phyloP scores from a whole-genome alignment of 371 early-diverging fungal genomes.

The Mucor velutinosus region DNA sequence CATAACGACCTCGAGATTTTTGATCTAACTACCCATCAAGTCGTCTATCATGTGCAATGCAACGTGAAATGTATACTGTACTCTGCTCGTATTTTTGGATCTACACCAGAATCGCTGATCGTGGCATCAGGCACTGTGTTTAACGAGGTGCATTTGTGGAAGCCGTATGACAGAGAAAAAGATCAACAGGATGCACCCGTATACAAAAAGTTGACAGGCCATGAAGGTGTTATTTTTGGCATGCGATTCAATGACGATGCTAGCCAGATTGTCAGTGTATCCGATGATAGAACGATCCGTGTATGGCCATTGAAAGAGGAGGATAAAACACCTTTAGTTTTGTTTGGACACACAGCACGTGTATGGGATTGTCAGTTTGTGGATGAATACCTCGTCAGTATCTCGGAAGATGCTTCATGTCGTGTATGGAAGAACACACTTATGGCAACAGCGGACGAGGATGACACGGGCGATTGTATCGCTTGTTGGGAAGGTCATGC shows the following conservation, averaged over 20 bases:
- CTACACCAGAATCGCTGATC: constrained; percentile 44
- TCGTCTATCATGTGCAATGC: constrained; percentile 49
- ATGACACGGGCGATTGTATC: constrained; percentile 52
- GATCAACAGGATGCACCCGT: constrained; percentile 53
- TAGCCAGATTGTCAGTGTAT: constrained; percentile 65
- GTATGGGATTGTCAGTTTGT: constrained; percentile 81
- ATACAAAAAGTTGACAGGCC: constrained; percentile 56
- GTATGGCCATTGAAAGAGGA: constrained; percentile 61
- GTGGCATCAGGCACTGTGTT: constrained; percentile 87
- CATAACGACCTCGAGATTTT: constrained; percentile 76
- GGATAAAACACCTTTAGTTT: constrained; percentile 38
- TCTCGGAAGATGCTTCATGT: constrained; percentile 79
- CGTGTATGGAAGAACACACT: constrained; percentile 74
- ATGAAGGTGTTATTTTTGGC: constrained; percentile 84
- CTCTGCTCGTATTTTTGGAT: constrained; percentile 71
- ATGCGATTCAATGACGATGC: constrained; percentile 72
- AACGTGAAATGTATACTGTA: constrained; percentile 68
- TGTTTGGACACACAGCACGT: constrained; percentile 84
- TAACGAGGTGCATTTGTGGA: constrained; percentile 80
- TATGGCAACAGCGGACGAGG: constrained; percentile 29
- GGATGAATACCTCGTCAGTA: constrained; percentile 62
- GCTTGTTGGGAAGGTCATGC: constrained; percentile 81
- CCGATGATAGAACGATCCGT: constrained; percentile 86
- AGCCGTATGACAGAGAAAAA: constrained; percentile 34
- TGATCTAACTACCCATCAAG: constrained; percentile 16